These are phyloP conservation scores for Boehmeria nivea DNA, from an alignment of 306 rosid genomes.

Conservation along the genomic window DNA sequence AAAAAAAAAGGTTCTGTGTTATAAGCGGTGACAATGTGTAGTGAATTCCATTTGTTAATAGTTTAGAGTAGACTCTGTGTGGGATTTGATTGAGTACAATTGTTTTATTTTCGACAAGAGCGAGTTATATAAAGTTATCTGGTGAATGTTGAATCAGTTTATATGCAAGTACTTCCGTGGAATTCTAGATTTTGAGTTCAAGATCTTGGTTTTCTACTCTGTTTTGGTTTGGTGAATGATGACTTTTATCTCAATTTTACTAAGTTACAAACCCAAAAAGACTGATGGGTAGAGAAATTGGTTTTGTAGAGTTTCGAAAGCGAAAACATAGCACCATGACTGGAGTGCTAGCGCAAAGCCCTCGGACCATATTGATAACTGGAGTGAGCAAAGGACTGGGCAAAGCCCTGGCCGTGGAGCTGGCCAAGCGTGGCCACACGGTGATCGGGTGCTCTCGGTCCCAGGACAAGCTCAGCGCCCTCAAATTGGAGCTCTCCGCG, in stretches of 20 bases:
- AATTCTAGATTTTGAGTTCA: neutral
- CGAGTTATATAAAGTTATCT: no score
- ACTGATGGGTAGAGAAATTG: neutral
- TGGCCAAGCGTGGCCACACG: conserved; percentile 66
- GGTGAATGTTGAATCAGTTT: no score
- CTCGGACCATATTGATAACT: conserved; percentile 54
- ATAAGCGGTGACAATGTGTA: no score
- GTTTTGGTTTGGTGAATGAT: no score
- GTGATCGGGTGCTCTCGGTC: conserved; percentile 75
- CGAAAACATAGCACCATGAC: conserved; percentile 4
- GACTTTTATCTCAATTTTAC: neutral
- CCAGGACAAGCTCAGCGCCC: conserved; percentile 56
- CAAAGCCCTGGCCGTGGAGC: conserved; percentile 63
- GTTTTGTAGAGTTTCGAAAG: neutral
- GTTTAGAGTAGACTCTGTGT: no score
- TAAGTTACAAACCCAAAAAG: neutral
- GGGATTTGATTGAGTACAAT: no score
- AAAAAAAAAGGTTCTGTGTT: no score
- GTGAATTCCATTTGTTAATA: no score
- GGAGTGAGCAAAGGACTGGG: conserved; percentile 80
- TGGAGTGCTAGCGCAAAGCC: neutral
- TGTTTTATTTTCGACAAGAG: no score
- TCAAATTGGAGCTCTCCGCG: conserved; percentile 42
- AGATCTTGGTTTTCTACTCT: neutral
- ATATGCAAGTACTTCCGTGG: no score